Percentiles rank a stretch among this genome's conserved stretches.
Evolutionary conservation across 176 grass and related monocot genomes (phyloP).

Genomic region (bread wheat (Triticum aestivum)): IWGSC_CS_RefSeq_v2.1 NC_057807.1:429425620-429426119

Average conservation of each 20-base stretch:
- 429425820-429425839: slow-evolving; percentile 59
- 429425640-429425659: slow-evolving; percentile 49
- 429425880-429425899: slow-evolving; percentile 40
- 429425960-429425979: background rate
- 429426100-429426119: background rate
- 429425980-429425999: background rate
- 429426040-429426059: slow-evolving; percentile 33
- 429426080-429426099: slow-evolving; percentile 29
- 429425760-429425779: background rate
- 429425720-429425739: background rate
- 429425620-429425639: slow-evolving; percentile 32
- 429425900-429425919: slow-evolving; percentile 7
- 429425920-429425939: background rate
- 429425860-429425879: slow-evolving; percentile 38
- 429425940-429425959: too few species aligned
- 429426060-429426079: slow-evolving; percentile 36
- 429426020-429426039: slow-evolving; percentile 40
- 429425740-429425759: background rate
- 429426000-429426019: slow-evolving; percentile 58
- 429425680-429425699: background rate
- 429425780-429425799: slow-evolving; percentile 54
- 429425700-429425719: background rate
- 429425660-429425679: slow-evolving; percentile 39
- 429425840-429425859: slow-evolving; percentile 60
- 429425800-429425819: slow-evolving; percentile 49